These are phyloP conservation scores for Melocanna baccifera DNA, from an alignment of 176 grass and related monocot species.

Conservation along the genomic window DNA sequence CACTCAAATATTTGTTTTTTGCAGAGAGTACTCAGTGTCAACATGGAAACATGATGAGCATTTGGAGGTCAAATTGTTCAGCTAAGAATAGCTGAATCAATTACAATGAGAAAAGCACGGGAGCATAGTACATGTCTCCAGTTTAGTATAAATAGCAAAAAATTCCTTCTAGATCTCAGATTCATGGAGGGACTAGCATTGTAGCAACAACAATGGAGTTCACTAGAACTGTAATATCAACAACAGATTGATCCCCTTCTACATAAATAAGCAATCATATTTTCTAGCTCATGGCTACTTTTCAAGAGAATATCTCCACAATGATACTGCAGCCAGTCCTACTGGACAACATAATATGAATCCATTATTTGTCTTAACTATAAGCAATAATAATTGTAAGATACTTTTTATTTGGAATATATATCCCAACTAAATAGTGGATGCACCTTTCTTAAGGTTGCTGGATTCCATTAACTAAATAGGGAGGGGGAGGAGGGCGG, in stretches of 20 bases:
- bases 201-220: not conserved
- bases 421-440: too few species aligned
- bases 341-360: too few species aligned
- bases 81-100: not conserved
- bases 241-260: not conserved
- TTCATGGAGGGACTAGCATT: too few species aligned
- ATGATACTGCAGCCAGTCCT: too few species aligned
- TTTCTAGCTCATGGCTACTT: not conserved
- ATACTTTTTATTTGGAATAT: too few species aligned
- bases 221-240: not conserved
- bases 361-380: too few species aligned
- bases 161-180: not conserved
- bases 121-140: not conserved
- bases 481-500: too few species aligned
- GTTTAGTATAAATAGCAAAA: not conserved
- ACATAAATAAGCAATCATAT: not conserved
- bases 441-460: too few species aligned
- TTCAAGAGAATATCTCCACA: too few species aligned
- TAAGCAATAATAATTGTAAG: too few species aligned
- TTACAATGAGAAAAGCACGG: not conserved
- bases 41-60: conserved; percentile 8
- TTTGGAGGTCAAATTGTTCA: not conserved
- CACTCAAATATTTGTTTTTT: not conserved
- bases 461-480: too few species aligned
- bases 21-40: not conserved